A percentile compares a stretch with the other conserved stretches of the same genome.
phyloP scores from a whole-genome alignment of 2,329 filamentous ascomycete genomes.

The Aspergillus brunneoviolaceus region DNA sequence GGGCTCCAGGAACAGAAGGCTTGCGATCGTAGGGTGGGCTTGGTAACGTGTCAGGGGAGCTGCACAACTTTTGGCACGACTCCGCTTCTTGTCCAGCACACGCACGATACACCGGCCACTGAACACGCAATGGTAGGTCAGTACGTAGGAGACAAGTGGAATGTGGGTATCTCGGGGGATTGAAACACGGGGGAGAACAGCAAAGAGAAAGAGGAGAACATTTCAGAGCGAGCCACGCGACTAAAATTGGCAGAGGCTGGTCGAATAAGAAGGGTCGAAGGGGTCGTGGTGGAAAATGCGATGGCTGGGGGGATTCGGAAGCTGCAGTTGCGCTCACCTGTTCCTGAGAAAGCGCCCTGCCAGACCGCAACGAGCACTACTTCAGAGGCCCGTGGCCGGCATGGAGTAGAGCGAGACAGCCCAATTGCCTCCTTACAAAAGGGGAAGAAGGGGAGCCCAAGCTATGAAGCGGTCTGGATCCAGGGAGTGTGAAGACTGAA shows the following conservation, averaged over 20 bases:
- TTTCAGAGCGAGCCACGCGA: conserved; percentile 12
- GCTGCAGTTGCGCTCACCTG: conserved; percentile 13
- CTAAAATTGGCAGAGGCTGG: conserved; percentile 32
- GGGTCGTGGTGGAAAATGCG: conserved; percentile 32
- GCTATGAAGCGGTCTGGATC: conserved; percentile 5
- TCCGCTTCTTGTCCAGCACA: conserved; percentile 12
- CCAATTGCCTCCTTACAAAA: conserved; percentile 17
- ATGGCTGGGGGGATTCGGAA: conserved; percentile 37
- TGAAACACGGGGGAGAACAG: conserved; percentile 14
- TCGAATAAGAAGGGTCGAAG: conserved; percentile 22
- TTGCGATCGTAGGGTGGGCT: neutral
- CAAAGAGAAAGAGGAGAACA: conserved; percentile 11
- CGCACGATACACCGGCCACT: conserved; percentile 11
- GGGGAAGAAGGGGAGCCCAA: conserved; percentile 3
- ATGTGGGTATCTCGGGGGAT: conserved; percentile 24
- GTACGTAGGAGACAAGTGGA: conserved; percentile 19
- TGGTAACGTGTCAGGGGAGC: conserved; percentile 11
- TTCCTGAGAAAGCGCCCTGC: conserved; percentile 14
- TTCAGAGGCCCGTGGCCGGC: conserved; percentile 19
- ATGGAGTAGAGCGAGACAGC: conserved; percentile 19
- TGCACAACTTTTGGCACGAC: conserved; percentile 13
- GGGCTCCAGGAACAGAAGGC: neutral
- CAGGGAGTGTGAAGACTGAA: neutral
- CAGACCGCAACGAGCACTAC: conserved; percentile 25
- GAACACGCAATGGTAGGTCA: conserved; percentile 8